Evolutionary conservation across 345 rosid genomes (phyloP), one percentile per base, ranked within the genome.

Genomic region (Tarenaya hassleriana): DNA sequence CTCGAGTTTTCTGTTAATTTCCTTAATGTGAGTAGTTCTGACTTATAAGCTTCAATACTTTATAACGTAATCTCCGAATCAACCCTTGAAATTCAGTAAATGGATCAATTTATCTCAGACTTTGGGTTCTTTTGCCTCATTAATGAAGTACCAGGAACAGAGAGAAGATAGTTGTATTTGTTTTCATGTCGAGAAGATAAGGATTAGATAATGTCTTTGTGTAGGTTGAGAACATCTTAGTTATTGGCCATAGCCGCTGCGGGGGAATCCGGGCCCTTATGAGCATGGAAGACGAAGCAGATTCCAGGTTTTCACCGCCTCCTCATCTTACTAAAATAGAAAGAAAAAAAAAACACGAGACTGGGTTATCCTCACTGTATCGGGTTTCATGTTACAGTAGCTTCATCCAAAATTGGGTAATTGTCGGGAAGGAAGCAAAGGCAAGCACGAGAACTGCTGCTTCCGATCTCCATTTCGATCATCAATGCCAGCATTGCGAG

Each of bases 241-340:
- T 94, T 11, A 42, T 83, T 53, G 99, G 99, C 52, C 97, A 94
- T 75, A 94, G 99, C 75, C 54, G 89, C 18, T 94, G 99, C 33
- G 95, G 99, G 56, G 99, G 97, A 52, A 94, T 94, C 56, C 94
- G 73, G 32, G 97, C 97, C 17, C 85, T 94, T 44, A 88, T 94
- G 99, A 68, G 86, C 56, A 80, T 88, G 95, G 70, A 72, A 46
- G 95, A 74, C 16, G 82, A 76, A 72, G 82, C 12, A 31, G 81
- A 81, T 39, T 70, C 94, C 62, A 88, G 98, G 98, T 85, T 34
- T 41, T 38, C 12, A 34, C 39, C 38, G 60, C 32, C 16, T 58
- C 17, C 31, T n/a, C 10, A 19, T 52, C n/a, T 33, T 58, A 37
- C 20, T 21, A 29, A 42, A 12, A 44, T 38, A 41, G 8, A 39